Base-by-base conservation (phyloP, 2,329 filamentous ascomycete species). In the Blastomyces gilchristii region DNA sequence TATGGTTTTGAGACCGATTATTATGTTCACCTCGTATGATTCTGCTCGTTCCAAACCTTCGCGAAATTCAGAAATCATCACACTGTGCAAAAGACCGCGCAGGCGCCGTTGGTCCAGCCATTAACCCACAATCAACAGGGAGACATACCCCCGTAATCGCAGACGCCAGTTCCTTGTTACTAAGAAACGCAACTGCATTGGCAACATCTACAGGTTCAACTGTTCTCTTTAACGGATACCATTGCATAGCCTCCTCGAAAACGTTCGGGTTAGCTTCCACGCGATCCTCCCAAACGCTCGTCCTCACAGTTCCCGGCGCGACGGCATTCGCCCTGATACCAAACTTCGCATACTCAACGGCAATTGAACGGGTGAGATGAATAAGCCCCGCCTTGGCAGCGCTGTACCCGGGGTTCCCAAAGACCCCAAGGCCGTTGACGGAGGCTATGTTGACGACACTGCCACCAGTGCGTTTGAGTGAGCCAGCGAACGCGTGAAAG, bases 381-480 rank as follows among this genome's bases (percentile, higher is more conserved):
- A 78, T 67, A 0, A 77, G 72, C 1, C 72, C 77, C 28, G 77
- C 72, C 64, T 77, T 78, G 2, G 75, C 73, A 25, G 75, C 72
- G 28, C 74, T 74, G 66, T 78, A 78, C 11, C 65, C 67, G 2
- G 68, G 68, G 60, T 69, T 68, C 7, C 68, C 68, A 50, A 65
- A 69, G n/a, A 65, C 62, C 14, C 63, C 62, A 9, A 68, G 63
- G 18, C 67, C 68, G 54, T 69, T 69, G 43, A 65, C 67, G 14
- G 67, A 69, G 3, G 66, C 64, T 22, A 69, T 65, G 59, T 69
- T 69, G 12, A 69, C 58, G 6, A 69, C 61, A 7, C 50, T 61
- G 18, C 66, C 66, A 5, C 58, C 58, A 22, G 62, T 60, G 47
- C 63, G 59, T 57, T 67, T 68, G 22, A 69, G 62, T 11, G 64